A percentile compares a stretch with the other conserved stretches of the same genome.
Evolutionary conservation across 2,329 filamentous ascomycete genomes (phyloP).

Genomic region (Trichoderma sp.): DNA sequence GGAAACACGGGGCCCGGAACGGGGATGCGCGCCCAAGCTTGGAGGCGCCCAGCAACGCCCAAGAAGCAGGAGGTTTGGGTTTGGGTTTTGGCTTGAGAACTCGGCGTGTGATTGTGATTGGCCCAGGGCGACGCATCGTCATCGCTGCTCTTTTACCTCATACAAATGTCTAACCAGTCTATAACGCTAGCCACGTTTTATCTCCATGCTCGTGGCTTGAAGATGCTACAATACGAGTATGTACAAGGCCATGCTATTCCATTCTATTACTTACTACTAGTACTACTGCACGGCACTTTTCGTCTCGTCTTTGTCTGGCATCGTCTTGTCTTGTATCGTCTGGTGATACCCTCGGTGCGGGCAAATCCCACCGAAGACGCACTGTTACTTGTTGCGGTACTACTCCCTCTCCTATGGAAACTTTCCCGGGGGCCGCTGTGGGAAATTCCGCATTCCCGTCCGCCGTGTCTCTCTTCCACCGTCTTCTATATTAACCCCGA

Average conservation of each 20-base stretch:
- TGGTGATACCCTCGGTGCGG: not conserved
- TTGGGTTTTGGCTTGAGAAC: slow-evolving; percentile 22
- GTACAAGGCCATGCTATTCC: not conserved
- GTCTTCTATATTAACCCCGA: not conserved
- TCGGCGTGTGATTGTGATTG: slow-evolving; percentile 25
- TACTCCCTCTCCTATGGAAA: not conserved
- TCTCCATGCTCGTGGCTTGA: not conserved
- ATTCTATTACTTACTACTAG: not conserved
- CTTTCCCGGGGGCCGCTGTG: not conserved
- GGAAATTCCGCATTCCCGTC: not conserved
- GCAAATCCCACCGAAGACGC: not conserved
- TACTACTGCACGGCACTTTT: not conserved
- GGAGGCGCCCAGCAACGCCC: slow-evolving; percentile 7
- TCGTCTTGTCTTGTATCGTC: not conserved
- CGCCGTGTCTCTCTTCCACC: not conserved
- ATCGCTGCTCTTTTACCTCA: slow-evolving; percentile 21
- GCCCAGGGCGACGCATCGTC: slow-evolving; percentile 30
- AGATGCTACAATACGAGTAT: not conserved
- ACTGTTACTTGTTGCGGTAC: not conserved
- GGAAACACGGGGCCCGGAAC: slow-evolving; percentile 13
- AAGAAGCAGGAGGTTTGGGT: not conserved
- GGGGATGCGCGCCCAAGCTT: not conserved
- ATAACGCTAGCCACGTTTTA: slow-evolving; percentile 3
- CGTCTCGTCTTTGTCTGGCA: not conserved
- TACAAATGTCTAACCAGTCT: slow-evolving; percentile 6